Evolutionary conservation across 2,329 filamentous ascomycete genomes (phyloP).

Genomic region (Aspergillus brasiliensis): DNA sequence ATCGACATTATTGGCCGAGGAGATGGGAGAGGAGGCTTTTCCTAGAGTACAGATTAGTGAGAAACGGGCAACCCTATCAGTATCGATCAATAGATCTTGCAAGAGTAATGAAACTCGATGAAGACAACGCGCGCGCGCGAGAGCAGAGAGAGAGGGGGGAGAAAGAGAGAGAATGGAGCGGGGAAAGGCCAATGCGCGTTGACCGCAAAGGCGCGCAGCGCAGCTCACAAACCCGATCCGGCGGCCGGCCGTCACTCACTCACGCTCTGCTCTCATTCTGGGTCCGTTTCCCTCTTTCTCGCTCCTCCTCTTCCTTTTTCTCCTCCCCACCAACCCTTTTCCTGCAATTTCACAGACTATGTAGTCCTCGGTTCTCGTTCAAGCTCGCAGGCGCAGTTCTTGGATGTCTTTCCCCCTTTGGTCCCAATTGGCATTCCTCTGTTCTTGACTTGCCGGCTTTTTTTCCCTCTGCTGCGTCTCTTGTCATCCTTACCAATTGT

Average conservation of each 20-base stretch:
- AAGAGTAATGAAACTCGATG: not conserved
- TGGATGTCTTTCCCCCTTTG: slow-evolving; percentile 17
- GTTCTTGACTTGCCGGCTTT: slow-evolving; percentile 13
- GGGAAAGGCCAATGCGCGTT: slow-evolving; percentile 16
- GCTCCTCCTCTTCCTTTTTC: slow-evolving; percentile 29
- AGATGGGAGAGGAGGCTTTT: not conserved
- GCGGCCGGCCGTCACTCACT: slow-evolving; percentile 13
- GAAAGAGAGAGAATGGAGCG: slow-evolving; percentile 6
- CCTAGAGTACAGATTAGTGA: not conserved
- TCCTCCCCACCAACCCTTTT: slow-evolving; percentile 36
- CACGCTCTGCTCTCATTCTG: slow-evolving; percentile 13
- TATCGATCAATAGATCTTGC: not conserved
- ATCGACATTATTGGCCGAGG: not conserved
- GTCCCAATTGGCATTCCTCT: slow-evolving; percentile 30
- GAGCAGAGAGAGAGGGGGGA: not conserved
- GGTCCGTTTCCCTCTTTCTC: slow-evolving; percentile 27
- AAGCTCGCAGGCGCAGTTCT: slow-evolving; percentile 34
- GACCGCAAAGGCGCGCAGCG: slow-evolving; percentile 10
- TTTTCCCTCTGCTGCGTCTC: slow-evolving; percentile 12
- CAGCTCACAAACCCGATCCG: slow-evolving; percentile 5
- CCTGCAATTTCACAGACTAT: slow-evolving; percentile 42
- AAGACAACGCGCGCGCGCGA: not conserved
- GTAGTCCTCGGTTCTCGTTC: slow-evolving; percentile 40
- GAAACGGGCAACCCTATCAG: no score
- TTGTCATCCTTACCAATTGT: slow-evolving; percentile 20